Percentiles rank a stretch among this genome's conserved stretches.
phyloP scores from a whole-genome alignment of 164 flowering plant species.

The Annona squamosa region DNA sequence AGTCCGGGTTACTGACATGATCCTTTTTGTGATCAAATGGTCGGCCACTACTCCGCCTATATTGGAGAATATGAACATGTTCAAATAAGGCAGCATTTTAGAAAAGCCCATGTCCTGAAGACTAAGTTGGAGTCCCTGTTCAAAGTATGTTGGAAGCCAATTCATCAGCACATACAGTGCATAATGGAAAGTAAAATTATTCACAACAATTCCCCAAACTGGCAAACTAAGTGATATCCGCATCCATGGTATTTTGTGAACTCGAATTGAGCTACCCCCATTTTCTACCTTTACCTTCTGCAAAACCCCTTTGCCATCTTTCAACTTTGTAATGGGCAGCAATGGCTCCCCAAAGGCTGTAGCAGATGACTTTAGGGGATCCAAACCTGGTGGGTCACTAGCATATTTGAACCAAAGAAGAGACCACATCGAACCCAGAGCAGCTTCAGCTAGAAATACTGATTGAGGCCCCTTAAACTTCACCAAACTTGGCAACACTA shows the following conservation, averaged over 20 bases:
- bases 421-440: conserved; percentile 70
- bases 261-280: conserved; percentile 17
- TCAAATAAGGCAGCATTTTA: conserved; percentile 87
- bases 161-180: conserved; percentile 83
- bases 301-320: conserved; percentile 22
- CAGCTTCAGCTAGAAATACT: conserved; percentile 73
- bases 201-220: conserved; percentile 84
- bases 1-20: conserved; percentile 67
- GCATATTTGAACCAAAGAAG: conserved; percentile 71
- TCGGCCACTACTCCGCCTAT: conserved; percentile 86
- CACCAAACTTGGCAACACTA: conserved; percentile 70
- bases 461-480: conserved; percentile 69
- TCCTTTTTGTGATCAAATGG: conserved; percentile 57
- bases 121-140: conserved; percentile 69
- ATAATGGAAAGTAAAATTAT: conserved; percentile 85
- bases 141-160: conserved; percentile 89
- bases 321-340: conserved; percentile 29
- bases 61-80: conserved; percentile 87
- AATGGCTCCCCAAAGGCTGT: conserved; percentile 68
- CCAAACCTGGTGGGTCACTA: conserved; percentile 73
- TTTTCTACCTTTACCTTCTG: conserved; percentile 40
- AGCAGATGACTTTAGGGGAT: conserved; percentile 69
- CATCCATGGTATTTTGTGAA: conserved; percentile 68
- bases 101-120: conserved; percentile 90
- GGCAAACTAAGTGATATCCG: conserved; percentile 53